Evolutionary conservation across 192 early-diverging fungal species (phyloP), one percentile per base, ranked within the genome.

Genomic region (Coemansia guatemalensis): DNA sequence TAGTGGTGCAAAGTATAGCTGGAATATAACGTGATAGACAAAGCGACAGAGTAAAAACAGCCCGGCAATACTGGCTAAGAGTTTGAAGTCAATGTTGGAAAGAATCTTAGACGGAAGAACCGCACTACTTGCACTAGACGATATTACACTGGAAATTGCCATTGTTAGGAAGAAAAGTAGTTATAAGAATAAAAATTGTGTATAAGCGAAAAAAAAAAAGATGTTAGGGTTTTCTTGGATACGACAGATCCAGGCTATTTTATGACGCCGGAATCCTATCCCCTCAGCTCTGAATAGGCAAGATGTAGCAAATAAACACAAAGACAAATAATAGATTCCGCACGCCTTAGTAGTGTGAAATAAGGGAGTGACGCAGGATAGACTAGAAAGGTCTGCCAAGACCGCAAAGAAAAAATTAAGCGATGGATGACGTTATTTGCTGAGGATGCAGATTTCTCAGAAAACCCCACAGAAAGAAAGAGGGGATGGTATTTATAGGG

Each of bases 1-100:
- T 1, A 77, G 65, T 0, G 69, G 75, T 1, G 69, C 39, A 47
- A 77, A 67, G 30, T 57, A 72, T 3, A 77, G 60, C 14, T 48
- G 23, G 44, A 72, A 77, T 50, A 67, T 35, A 53, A 63, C 48
- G 8, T 41, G 59, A 18, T 54, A 52, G 8, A 25, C 50, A 47
- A 63, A 35, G 32, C 59, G 48, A 20, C 59, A 50, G 24, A 60
- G 25, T 29, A 49, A 32, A 32, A 21, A 60, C 32, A 48, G 4
- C 18, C 51, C 61, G 41, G 41, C 5, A 23, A 63, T 35, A 50
- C 61, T 49, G 20, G 48, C 25, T 20, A 60, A 20, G 29, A 60
- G 4, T 25, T 32, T 60, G 48, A 49, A 30, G 8, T 26, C 23
- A 30, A 50, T 30, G 48, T 60, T 60, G 48, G 26, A 8, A 17